phyloP scores from a whole-genome alignment of 1,284 basidiomycete species.

The Exobasidium cylindrosporum region DNA sequence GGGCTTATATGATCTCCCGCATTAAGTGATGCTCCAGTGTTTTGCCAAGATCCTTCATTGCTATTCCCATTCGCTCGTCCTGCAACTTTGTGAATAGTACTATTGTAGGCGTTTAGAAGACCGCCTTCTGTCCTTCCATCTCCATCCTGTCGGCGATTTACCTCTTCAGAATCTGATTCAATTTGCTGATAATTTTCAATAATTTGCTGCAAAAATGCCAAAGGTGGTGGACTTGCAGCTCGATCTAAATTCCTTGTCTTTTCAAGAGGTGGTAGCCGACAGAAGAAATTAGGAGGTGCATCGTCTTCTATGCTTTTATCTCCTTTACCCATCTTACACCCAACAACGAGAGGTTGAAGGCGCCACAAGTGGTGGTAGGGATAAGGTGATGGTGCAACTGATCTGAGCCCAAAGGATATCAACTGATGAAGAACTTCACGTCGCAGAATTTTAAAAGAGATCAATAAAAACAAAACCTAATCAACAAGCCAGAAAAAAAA shows the following conservation, averaged over 20 bases:
- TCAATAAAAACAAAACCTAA: too few species aligned
- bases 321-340: neutral
- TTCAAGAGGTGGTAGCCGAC: slow-evolving; percentile 1
- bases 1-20: neutral
- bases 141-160: neutral
- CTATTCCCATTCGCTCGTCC: neutral
- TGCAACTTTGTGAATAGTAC: neutral
- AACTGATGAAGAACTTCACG: too few species aligned
- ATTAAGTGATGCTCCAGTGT: neutral
- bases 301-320: neutral
- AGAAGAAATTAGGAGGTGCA: slow-evolving; percentile 16
- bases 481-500: too few species aligned
- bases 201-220: slow-evolving; percentile 10
- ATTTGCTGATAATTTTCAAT: slow-evolving; percentile 7
- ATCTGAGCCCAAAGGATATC: too few species aligned
- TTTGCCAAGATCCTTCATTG: neutral
- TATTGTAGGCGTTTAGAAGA: slow-evolving; percentile 3
- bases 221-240: slow-evolving; percentile 9
- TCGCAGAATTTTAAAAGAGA: too few species aligned
- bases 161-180: neutral
- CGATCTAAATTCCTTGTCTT: neutral
- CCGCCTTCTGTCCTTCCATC: neutral
- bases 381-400: too few species aligned
- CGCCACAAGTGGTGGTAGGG: too few species aligned
- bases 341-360: too few species aligned